A percentile compares a stretch with the other conserved stretches of the same genome.
These are phyloP conservation scores for Malassezia restricta DNA, from an alignment of 1,284 basidiomycete species.

Conservation along the genomic window DNA sequence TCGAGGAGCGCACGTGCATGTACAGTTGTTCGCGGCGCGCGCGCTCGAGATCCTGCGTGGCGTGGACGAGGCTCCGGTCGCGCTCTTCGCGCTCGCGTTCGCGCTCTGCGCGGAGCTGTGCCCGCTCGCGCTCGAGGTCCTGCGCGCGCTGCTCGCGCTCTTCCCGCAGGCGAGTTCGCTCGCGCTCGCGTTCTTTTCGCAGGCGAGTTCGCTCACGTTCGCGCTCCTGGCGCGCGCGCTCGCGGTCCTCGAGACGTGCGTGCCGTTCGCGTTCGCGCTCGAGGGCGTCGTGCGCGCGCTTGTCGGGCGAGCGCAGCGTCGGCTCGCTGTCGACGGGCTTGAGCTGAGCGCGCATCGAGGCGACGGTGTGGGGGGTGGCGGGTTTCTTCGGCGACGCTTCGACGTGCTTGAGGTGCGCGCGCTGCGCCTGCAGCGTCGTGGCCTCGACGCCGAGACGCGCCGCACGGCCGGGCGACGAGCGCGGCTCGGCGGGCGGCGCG, in stretches of 20 bases:
- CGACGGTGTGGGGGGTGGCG: background rate
- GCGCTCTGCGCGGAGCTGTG: conserved; percentile 7
- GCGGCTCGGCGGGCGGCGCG: conserved; percentile 42
- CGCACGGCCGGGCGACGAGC: background rate
- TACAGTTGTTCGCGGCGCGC: conserved; percentile 11
- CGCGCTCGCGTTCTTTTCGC: conserved; percentile 15
- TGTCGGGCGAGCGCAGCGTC: background rate
- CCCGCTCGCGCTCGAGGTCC: conserved; percentile 10
- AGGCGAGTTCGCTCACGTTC: background rate
- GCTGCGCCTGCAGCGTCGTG: background rate
- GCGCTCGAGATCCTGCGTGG: conserved; percentile 1
- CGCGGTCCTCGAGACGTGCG: conserved; percentile 6
- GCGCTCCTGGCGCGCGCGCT: conserved; percentile 9
- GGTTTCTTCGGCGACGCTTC: background rate
- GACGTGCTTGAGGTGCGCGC: conserved; percentile 3
- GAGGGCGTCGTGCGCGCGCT: conserved; percentile 1
- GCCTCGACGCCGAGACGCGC: background rate
- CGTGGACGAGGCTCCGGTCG: conserved; percentile 14
- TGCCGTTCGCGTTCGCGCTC: conserved; percentile 3
- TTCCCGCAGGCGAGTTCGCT: conserved; percentile 23
- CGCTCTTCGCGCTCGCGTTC: conserved; percentile 15
- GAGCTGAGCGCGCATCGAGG: conserved; percentile 1
- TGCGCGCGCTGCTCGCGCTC: conserved; percentile 12
- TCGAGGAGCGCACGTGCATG: conserved; percentile 8
- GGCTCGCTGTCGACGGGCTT: conserved; percentile 8